phyloP scores from a whole-genome alignment of 257 asterid species.

The Coffea eugenioides region DNA sequence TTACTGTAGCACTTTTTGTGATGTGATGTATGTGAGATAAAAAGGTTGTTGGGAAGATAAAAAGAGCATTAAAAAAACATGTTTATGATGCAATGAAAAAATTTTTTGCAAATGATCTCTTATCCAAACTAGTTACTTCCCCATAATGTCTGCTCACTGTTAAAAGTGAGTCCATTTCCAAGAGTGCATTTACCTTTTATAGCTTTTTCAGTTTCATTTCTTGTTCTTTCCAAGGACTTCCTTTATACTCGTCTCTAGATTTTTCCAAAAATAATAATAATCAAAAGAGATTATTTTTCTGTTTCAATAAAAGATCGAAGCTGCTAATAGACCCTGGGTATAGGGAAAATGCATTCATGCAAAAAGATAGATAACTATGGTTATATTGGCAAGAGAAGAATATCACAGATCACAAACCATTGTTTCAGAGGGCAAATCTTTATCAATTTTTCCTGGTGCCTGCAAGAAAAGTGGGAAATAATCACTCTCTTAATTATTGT shows the following conservation, averaged over 20 bases:
- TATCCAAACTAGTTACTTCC: too few species aligned
- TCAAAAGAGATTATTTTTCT: too few species aligned
- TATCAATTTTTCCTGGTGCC: slow-evolving; percentile 98
- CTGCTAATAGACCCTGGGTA: background rate
- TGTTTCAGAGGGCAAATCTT: slow-evolving; percentile 82
- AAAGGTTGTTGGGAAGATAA: too few species aligned
- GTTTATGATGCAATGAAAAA: too few species aligned
- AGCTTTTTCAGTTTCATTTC: background rate
- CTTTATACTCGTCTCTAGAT: background rate
- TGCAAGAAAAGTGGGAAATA: slow-evolving; percentile 28
- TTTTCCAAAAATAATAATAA: too few species aligned
- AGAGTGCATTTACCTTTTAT: background rate
- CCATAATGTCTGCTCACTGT: too few species aligned
- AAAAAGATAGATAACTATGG: background rate
- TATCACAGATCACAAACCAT: slow-evolving; percentile 52
- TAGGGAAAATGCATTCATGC: background rate
- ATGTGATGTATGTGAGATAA: too few species aligned
- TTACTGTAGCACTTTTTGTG: too few species aligned
- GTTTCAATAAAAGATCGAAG: background rate
- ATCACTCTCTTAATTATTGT: background rate
- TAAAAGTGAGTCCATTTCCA: background rate
- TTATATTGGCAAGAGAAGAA: background rate
- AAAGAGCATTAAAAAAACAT: too few species aligned
- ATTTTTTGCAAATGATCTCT: too few species aligned
- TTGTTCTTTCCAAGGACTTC: too few species aligned